Evolutionary conservation across 768 basidiomycete species (phyloP), one percentile per base, ranked within the genome.

Genomic region (Cystobasidium onofrii): DNA sequence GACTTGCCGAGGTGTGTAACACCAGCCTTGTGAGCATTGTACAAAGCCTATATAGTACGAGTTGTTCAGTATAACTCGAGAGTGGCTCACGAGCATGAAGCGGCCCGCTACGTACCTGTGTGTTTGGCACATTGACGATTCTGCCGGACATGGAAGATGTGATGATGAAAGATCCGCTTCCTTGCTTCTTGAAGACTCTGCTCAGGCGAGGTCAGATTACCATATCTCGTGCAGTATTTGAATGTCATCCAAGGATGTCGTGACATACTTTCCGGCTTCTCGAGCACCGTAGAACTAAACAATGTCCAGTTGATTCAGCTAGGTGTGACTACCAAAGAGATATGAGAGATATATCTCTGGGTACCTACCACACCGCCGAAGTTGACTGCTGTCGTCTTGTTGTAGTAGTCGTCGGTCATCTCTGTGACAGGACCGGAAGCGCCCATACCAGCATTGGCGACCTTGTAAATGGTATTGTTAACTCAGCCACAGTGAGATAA

Each of bases 11-110:
- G 75, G 67, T 81, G 81, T 9, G 75, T 76, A 25, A 81, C 78
- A 23, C 76, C 82, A 1, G 81, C 79, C 70, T 82, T 83, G 20
- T 76, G 76, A 6, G 80, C 78, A 73, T 81, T 81, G 76, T 82
- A 82, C 0, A 80, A 77, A 0, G 74, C 55, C 71, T 75, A 36
- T 13, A 61, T 15, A 23, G n/a, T 25, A 33, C 10, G 9, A 64
- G n/a, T 12, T 64, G 33, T 64, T n/a, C n/a, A n/a, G n/a, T n/a
- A n/a, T n/a, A n/a, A n/a, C n/a, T n/a, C n/a, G n/a, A n/a, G n/a
- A n/a, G n/a, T n/a, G n/a, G n/a, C n/a, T n/a, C n/a, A n/a, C n/a
- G n/a, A n/a, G n/a, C n/a, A n/a, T n/a, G n/a, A n/a, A n/a, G n/a
- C n/a, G n/a, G n/a, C n/a, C n/a, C n/a, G 18, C 36, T 17, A 23